A percentile compares a stretch with the other conserved stretches of the same genome.
Conservation (phyloP, 2,329 filamentous ascomycete genomes). For the Penicillium sp. region DNA sequence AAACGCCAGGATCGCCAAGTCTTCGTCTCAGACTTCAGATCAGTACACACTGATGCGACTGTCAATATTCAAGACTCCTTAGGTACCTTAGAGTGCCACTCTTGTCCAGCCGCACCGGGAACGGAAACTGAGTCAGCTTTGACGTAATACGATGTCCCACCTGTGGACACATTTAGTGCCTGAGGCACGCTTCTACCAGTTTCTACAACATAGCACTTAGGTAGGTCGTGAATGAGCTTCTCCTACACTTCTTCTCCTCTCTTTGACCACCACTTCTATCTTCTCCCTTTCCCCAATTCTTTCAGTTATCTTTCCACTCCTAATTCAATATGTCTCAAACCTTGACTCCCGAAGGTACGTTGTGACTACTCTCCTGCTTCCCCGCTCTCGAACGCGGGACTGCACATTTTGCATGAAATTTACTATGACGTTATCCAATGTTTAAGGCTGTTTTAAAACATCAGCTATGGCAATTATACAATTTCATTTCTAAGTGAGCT, state of each 20-base stretch:
- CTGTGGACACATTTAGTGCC: constrained; percentile 5
- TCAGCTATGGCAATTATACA: not conserved
- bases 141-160: constrained; percentile 6
- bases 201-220: constrained; percentile 33
- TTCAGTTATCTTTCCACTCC: constrained; percentile 3
- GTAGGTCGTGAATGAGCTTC: constrained; percentile 25
- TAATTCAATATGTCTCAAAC: constrained; percentile 26
- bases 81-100: not conserved
- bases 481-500: not conserved
- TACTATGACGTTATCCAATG: constrained; percentile 15
- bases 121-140: constrained; percentile 5
- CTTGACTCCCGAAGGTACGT: constrained; percentile 49
- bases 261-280: constrained; percentile 10
- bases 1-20: not conserved
- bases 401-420: constrained; percentile 24
- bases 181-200: constrained; percentile 41
- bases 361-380: constrained; percentile 29
- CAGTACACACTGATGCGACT: not conserved
- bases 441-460: not conserved
- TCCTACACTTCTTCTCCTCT: constrained; percentile 20
- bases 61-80: not conserved
- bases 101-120: not conserved
- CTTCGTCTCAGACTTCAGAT: not conserved
- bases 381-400: constrained; percentile 21
- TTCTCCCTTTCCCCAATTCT: constrained; percentile 1